Evolutionary conservation across 2,329 filamentous ascomycete species (phyloP).

Genomic region (Knufia fluminis): DNA sequence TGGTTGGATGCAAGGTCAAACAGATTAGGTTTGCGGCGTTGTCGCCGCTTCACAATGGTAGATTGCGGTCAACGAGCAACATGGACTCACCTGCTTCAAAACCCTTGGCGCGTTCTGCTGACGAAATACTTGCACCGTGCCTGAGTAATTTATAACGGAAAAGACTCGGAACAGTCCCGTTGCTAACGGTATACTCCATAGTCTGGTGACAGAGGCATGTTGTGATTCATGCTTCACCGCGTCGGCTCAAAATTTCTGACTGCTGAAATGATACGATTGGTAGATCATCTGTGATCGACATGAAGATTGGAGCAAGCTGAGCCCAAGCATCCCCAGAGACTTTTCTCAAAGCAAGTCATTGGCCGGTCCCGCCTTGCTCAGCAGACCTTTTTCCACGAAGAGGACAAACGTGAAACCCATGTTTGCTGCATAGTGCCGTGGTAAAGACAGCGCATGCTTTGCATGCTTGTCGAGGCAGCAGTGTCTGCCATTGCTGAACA

Average conservation of each 20-base stretch:
- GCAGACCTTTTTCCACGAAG: neutral
- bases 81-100: no score
- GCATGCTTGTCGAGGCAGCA: no score
- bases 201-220: neutral
- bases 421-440: neutral
- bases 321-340: no score
- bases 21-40: no score
- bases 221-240: neutral
- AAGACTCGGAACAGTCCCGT: neutral
- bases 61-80: no score
- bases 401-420: neutral
- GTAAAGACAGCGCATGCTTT: neutral
- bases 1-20: no score
- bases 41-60: no score
- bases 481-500: no score
- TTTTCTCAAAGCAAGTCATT: neutral
- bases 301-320: neutral
- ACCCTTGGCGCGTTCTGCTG: neutral
- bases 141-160: no score
- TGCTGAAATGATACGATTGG: neutral
- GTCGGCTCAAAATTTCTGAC: neutral
- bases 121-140: no score
- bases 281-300: neutral
- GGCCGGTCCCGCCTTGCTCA: neutral
- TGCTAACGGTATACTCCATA: neutral